phyloP scores from a whole-genome alignment of 805 yeast species.

The Blastobotrys chiropterorum region DNA sequence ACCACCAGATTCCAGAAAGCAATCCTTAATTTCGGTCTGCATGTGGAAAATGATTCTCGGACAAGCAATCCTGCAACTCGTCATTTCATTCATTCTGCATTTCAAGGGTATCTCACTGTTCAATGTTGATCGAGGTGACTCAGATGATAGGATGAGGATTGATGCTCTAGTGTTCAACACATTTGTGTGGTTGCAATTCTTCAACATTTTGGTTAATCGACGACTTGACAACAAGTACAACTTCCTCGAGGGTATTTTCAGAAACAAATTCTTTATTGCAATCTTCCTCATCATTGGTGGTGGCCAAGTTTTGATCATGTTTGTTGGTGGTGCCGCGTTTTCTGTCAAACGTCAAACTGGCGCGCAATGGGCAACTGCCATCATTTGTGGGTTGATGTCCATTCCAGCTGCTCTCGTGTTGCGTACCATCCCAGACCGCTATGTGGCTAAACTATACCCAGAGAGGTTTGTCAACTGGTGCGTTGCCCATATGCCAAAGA shows the following conservation, averaged over 20 bases:
- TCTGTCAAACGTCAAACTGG: conserved; percentile 73
- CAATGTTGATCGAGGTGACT: conserved; percentile 24
- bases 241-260: conserved; percentile 72
- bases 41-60: conserved; percentile 99
- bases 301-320: conserved; percentile 85
- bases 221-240: conserved; percentile 80
- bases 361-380: conserved; percentile 84
- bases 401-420: conserved; percentile 74
- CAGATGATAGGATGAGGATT: conserved; percentile 51
- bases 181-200: conserved; percentile 96
- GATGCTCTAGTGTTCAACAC: conserved; percentile 89
- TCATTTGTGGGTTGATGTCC: conserved; percentile 72
- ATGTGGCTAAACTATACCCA: conserved; percentile 25
- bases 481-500: conserved; percentile 20
- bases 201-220: conserved; percentile 85
- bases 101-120: conserved; percentile 69
- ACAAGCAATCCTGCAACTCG: conserved; percentile 72
- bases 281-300: conserved; percentile 74
- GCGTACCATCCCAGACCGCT: conserved; percentile 73
- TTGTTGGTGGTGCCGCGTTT: conserved; percentile 95
- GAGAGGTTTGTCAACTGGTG: conserved; percentile 20
- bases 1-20: conserved; percentile 75
- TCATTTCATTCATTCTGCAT: conserved; percentile 72
- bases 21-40: conserved; percentile 76
- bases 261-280: conserved; percentile 74